Conservation (phyloP, 2,329 filamentous ascomycete genomes). For the Ceratocystis alfenasii region DNA sequence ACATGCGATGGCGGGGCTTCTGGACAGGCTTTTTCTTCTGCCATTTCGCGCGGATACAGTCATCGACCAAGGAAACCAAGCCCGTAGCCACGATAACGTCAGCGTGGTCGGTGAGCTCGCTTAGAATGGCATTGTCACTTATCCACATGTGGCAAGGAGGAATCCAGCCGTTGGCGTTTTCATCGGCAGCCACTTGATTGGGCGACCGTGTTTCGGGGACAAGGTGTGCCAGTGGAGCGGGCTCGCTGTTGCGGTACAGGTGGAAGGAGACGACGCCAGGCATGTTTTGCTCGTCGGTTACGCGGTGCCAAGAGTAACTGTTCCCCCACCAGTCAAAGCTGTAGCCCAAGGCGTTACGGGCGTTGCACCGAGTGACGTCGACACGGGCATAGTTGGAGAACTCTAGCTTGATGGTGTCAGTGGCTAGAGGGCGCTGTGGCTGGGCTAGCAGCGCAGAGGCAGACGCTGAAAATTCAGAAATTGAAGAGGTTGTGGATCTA, state of each 20-base stretch:
- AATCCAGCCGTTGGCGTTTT: conserved; percentile 73
- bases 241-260: conserved; percentile 54
- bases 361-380: conserved; percentile 56
- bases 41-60: conserved; percentile 76
- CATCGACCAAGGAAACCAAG: conserved; percentile 75
- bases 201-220: conserved; percentile 65
- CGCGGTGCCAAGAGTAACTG: conserved; percentile 71
- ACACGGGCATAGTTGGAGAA: conserved; percentile 97
- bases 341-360: conserved; percentile 60
- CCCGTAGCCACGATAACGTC: conserved; percentile 88
- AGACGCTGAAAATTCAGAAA: conserved; percentile 12
- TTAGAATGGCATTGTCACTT: conserved; percentile 58
- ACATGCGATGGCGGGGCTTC: conserved; percentile 26
- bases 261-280: conserved; percentile 61
- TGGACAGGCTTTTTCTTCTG: conserved; percentile 28
- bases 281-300: conserved; percentile 56
- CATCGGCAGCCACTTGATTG: conserved; percentile 58
- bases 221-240: conserved; percentile 65
- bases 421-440: conserved; percentile 38
- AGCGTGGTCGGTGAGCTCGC: conserved; percentile 63
- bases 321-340: conserved; percentile 91
- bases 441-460: conserved; percentile 24
- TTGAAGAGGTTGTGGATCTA: conserved; percentile 15
- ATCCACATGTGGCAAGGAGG: conserved; percentile 87
- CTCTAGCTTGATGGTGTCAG: conserved; percentile 76